A percentile compares a stretch with the other conserved stretches of the same genome.
These are phyloP conservation scores for Phytophthora colocasiae DNA, from an alignment of 352 stramenopile species.

Conservation along the genomic window DNA sequence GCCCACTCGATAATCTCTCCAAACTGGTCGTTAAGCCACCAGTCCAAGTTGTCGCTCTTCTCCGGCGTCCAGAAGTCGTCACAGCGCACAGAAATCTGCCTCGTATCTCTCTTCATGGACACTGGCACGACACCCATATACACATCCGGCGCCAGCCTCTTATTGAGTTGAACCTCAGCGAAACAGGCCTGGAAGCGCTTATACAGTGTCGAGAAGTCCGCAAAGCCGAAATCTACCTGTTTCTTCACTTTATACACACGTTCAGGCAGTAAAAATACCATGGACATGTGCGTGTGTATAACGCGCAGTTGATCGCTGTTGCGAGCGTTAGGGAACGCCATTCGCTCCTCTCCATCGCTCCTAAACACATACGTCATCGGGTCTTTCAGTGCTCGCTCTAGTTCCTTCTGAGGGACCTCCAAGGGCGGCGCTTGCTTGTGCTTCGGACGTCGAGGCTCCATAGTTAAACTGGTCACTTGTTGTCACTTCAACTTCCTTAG, in stretches of 20 bases:
- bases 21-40: constrained; percentile 70
- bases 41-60: constrained; percentile 64
- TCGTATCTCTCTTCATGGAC: constrained; percentile 63
- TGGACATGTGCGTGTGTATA: constrained; percentile 80
- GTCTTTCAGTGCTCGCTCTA: constrained; percentile 46
- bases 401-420: constrained; percentile 45
- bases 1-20: constrained; percentile 83
- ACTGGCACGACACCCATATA: constrained; percentile 75
- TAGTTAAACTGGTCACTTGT: constrained; percentile 18
- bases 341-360: constrained; percentile 13
- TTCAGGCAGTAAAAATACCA: constrained; percentile 66
- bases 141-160: constrained; percentile 66
- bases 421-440: constrained; percentile 70
- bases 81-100: constrained; percentile 60
- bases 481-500: constrained; percentile 6
- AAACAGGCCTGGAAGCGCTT: constrained; percentile 78
- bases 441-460: constrained; percentile 71
- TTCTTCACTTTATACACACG: constrained; percentile 85
- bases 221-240: constrained; percentile 75
- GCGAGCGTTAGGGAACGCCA: constrained; percentile 29
- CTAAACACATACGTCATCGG: constrained; percentile 3
- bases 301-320: constrained; percentile 35
- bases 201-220: constrained; percentile 75
- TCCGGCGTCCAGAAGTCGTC: constrained; percentile 76
- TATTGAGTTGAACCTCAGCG: constrained; percentile 77